Evolutionary conservation across 345 rosid genomes (phyloP).

Genomic region (Sonneratia caseolaris): DNA sequence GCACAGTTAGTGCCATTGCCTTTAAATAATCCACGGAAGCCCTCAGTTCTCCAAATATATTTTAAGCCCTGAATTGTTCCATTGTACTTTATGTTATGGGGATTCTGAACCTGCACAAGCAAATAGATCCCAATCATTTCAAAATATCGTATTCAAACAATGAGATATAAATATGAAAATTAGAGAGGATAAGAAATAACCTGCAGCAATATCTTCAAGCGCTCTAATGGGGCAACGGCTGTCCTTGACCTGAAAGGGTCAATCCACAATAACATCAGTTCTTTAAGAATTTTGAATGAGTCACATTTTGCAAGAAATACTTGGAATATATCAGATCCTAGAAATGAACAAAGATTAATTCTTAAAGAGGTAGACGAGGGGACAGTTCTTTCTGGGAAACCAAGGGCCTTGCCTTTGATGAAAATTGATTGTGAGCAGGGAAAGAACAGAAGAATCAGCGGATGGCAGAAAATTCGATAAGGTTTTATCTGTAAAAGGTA

Average conservation of each 20-base stretch:
- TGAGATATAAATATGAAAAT: background rate
- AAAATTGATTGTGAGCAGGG: background rate
- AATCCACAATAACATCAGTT: background rate
- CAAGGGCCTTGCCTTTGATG: background rate
- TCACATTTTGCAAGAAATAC: background rate
- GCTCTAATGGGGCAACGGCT: conserved; percentile 97
- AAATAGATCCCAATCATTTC: background rate
- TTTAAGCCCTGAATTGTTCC: conserved; percentile 96
- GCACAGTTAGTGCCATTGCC: conserved; percentile 99
- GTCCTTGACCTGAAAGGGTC: conserved; percentile 67
- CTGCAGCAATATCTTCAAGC: conserved; percentile 95
- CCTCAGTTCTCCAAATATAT: conserved; percentile 95
- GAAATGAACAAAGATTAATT: background rate
- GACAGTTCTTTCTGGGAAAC: too few species aligned
- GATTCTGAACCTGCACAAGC: conserved; percentile 75
- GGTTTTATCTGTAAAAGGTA: background rate
- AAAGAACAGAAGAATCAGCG: background rate
- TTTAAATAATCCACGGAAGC: conserved; percentile 86
- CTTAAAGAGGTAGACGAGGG: background rate
- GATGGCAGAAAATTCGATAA: background rate
- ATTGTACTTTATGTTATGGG: conserved; percentile 73
- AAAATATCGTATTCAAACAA: background rate
- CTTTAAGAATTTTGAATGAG: background rate
- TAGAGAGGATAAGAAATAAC: conserved; percentile 21
- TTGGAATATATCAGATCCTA: background rate